These are phyloP conservation scores for Alloteropsis angusta DNA, from an alignment of 202 grass and related monocot genomes.

Conservation along the genomic window DNA sequence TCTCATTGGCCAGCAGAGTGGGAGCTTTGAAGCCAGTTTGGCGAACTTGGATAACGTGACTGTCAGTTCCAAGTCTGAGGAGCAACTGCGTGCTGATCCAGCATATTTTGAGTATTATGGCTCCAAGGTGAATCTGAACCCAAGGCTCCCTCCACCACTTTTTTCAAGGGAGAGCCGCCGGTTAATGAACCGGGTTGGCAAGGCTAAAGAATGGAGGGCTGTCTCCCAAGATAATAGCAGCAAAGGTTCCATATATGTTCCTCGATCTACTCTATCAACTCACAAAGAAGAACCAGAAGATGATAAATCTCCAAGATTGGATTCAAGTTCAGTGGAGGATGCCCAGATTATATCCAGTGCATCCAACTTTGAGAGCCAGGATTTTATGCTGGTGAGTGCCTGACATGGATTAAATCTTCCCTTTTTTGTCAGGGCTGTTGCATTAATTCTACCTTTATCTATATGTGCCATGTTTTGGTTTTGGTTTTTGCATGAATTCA, in stretches of 20 bases:
- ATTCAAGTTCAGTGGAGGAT: constrained; percentile 45
- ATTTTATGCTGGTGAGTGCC: constrained; percentile 54
- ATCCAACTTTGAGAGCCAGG: constrained; percentile 31
- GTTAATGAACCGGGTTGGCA: constrained; percentile 62
- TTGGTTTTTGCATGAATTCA: neutral
- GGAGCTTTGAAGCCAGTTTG: constrained; percentile 44
- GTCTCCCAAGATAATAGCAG: constrained; percentile 55
- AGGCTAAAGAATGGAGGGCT: constrained; percentile 49
- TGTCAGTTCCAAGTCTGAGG: constrained; percentile 49
- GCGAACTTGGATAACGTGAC: constrained; percentile 24
- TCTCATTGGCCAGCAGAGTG: constrained; percentile 40
- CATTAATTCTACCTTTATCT: neutral
- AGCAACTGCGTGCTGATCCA: constrained; percentile 68
- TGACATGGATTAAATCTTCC: neutral
- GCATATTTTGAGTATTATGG: constrained; percentile 87
- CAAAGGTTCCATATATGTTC: constrained; percentile 51
- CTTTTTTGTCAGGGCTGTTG: neutral
- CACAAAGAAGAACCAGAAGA: constrained; percentile 95
- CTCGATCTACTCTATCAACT: constrained; percentile 65
- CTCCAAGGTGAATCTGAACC: constrained; percentile 85
- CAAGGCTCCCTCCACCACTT: constrained; percentile 89
- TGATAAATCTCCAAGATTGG: constrained; percentile 63
- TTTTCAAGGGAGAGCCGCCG: constrained; percentile 72
- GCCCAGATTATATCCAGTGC: constrained; percentile 22
- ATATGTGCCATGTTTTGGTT: neutral